Evolutionary conservation across 805 yeast genomes (phyloP).

Genomic region (Brettanomyces bruxellensis): DNA sequence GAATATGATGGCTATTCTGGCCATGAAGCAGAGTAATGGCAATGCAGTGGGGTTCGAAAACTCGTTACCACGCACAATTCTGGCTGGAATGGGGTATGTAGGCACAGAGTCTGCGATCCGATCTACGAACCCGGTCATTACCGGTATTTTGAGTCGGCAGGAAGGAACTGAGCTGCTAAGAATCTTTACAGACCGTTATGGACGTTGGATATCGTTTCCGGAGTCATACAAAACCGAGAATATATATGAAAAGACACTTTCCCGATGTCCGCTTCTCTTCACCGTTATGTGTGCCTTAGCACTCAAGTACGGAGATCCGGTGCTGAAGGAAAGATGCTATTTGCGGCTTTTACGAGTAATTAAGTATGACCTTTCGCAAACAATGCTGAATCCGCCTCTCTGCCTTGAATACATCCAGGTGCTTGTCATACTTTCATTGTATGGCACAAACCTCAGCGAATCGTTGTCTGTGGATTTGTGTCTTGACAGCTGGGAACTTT

Average conservation of each 20-base stretch:
- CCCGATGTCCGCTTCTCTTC: slow-evolving; percentile 51
- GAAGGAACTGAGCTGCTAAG: slow-evolving; percentile 44
- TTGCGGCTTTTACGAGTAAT: slow-evolving; percentile 36
- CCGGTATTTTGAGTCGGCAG: slow-evolving; percentile 37
- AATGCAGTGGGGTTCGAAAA: not conserved
- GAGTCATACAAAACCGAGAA: slow-evolving; percentile 36
- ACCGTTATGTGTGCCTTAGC: slow-evolving; percentile 60
- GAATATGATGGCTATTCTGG: not conserved
- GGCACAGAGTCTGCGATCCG: slow-evolving; percentile 1
- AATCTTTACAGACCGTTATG: slow-evolving; percentile 57
- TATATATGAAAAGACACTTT: slow-evolving; percentile 39
- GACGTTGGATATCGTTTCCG: slow-evolving; percentile 73
- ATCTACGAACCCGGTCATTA: slow-evolving; percentile 37
- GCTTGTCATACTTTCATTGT: slow-evolving; percentile 54
- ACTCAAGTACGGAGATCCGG: slow-evolving; percentile 38
- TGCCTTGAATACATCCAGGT: slow-evolving; percentile 58
- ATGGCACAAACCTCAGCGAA: slow-evolving; percentile 48
- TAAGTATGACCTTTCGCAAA: slow-evolving; percentile 37
- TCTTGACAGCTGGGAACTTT: slow-evolving; percentile 63
- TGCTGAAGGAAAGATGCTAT: slow-evolving; percentile 32
- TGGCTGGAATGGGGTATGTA: not conserved
- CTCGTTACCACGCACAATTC: not conserved
- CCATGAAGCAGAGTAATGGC: not conserved
- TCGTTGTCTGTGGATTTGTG: slow-evolving; percentile 20
- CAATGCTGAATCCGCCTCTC: slow-evolving; percentile 34